Evolutionary conservation across 352 stramenopile genomes (phyloP).

Genomic region (Elongisporangium anandrum): DNA sequence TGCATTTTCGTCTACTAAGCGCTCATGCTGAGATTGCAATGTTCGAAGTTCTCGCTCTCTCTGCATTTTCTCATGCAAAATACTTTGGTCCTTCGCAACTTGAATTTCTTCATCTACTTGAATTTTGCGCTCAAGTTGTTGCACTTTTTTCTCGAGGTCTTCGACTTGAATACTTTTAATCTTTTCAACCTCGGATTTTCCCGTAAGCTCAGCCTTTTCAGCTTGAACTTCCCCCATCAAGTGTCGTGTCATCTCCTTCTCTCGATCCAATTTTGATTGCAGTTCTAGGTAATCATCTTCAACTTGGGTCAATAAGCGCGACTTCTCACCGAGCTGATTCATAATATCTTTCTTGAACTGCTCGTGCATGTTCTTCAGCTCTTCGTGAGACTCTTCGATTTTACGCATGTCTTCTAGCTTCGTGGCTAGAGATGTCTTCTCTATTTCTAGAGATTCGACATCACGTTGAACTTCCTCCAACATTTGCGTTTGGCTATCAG

Average conservation of each 20-base stretch:
- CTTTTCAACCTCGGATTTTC: slow-evolving; percentile 12
- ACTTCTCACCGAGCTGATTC: slow-evolving; percentile 26
- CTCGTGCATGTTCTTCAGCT: slow-evolving; percentile 30
- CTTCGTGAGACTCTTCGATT: slow-evolving; percentile 19
- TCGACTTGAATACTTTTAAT: slow-evolving; percentile 14
- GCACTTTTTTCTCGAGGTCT: slow-evolving; percentile 28
- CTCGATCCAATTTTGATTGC: slow-evolving; percentile 52
- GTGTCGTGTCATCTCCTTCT: slow-evolving; percentile 43
- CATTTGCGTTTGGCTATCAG: slow-evolving; percentile 34
- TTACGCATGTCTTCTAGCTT: slow-evolving; percentile 12
- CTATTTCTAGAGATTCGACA: slow-evolving; percentile 27
- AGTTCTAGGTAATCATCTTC: slow-evolving; percentile 54
- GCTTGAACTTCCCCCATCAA: slow-evolving; percentile 32
- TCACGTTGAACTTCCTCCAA: slow-evolving; percentile 34
- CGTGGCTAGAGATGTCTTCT: slow-evolving; percentile 12
- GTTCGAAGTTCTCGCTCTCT: slow-evolving; percentile 42
- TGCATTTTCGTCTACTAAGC: slow-evolving; percentile 19
- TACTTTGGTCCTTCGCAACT: slow-evolving; percentile 34
- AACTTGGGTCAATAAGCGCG: slow-evolving; percentile 23
- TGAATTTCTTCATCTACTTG: slow-evolving; percentile 31
- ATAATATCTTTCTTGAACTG: slow-evolving; percentile 29
- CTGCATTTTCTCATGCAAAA: slow-evolving; percentile 48
- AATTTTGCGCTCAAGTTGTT: slow-evolving; percentile 27
- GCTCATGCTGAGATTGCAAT: slow-evolving; percentile 25
- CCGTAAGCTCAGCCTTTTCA: slow-evolving; percentile 19